A percentile compares a stretch with the other conserved stretches of the same genome.
phyloP scores from a whole-genome alignment of 2,329 filamentous ascomycete genomes.

The Tolypocladium endophyticum region DNA sequence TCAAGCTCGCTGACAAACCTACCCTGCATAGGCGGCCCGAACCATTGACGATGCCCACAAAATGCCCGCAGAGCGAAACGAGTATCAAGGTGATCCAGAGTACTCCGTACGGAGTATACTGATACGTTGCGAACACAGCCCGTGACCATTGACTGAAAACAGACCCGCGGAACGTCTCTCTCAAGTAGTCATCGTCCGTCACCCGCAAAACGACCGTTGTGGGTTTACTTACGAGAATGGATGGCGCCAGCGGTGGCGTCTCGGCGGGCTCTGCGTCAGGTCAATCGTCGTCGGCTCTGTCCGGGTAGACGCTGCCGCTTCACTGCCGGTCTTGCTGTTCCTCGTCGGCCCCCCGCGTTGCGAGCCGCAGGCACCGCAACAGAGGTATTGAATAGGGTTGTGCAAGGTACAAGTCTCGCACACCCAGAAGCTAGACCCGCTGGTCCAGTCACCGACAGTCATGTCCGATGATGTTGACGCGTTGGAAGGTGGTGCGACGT shows the following conservation, averaged over 20 bases:
- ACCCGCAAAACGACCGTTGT: conserved; percentile 29
- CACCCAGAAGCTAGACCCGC: conserved; percentile 29
- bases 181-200: conserved; percentile 40
- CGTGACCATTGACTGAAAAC: not conserved
- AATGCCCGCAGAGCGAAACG: not conserved
- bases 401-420: conserved; percentile 47
- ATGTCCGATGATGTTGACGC: not conserved
- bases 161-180: not conserved
- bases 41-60: not conserved
- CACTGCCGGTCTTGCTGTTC: conserved; percentile 6
- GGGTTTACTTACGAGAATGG: not conserved
- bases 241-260: conserved; percentile 5
- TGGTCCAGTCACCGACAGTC: not conserved
- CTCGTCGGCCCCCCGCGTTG: conserved; percentile 21
- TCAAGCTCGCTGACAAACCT: not conserved
- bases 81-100: not conserved
- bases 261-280: conserved; percentile 21
- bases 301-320: conserved; percentile 8
- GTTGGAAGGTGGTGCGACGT: not conserved
- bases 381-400: conserved; percentile 39
- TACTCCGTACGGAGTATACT: no score
- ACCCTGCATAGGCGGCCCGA: not conserved
- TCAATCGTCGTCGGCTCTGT: conserved; percentile 16
- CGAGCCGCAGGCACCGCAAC: conserved; percentile 46
- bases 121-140: not conserved